A percentile compares a stretch with the other conserved stretches of the same genome.
These are phyloP conservation scores for Austroboletus festivus DNA, from an alignment of 768 basidiomycete genomes.

Conservation along the genomic window DNA sequence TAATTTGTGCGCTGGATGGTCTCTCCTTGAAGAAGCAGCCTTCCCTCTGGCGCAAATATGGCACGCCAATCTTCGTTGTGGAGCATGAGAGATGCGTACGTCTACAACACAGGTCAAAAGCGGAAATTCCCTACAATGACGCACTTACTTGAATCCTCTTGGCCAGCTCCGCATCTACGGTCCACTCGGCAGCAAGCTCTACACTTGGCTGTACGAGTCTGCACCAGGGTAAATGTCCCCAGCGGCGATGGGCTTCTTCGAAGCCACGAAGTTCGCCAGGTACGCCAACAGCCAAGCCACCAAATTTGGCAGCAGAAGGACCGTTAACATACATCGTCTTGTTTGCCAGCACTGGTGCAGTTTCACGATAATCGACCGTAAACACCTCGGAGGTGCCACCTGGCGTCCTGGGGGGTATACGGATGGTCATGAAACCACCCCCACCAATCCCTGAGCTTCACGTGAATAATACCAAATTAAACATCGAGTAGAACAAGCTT, in stretches of 20 bases:
- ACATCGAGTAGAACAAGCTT: conserved; percentile 2
- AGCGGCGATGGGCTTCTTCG: conserved; percentile 75
- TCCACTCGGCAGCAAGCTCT: conserved; percentile 75
- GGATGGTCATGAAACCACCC: conserved; percentile 83
- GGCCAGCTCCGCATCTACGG: conserved; percentile 73
- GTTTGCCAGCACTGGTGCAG: conserved; percentile 70
- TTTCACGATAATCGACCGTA: conserved; percentile 86
- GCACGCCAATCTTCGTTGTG: conserved; percentile 69
- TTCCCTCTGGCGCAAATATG: conserved; percentile 81
- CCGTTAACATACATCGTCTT: conserved; percentile 70
- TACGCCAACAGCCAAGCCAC: conserved; percentile 85
- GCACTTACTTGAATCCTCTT: conserved; percentile 63
- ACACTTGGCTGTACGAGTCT: conserved; percentile 73
- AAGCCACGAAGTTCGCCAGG: conserved; percentile 91
- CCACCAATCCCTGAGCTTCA: conserved; percentile 80
- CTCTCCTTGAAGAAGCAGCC: conserved; percentile 71
- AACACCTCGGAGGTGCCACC: conserved; percentile 55
- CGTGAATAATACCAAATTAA: not conserved
- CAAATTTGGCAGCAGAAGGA: conserved; percentile 53
- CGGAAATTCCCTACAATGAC: not conserved
- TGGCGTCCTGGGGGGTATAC: conserved; percentile 54
- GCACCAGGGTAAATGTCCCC: conserved; percentile 81
- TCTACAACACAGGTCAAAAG: conserved; percentile 28
- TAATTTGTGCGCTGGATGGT: conserved; percentile 68
- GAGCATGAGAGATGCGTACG: conserved; percentile 55